phyloP scores from a whole-genome alignment of 345 rosid species.

The Ceriops tagal region DNA sequence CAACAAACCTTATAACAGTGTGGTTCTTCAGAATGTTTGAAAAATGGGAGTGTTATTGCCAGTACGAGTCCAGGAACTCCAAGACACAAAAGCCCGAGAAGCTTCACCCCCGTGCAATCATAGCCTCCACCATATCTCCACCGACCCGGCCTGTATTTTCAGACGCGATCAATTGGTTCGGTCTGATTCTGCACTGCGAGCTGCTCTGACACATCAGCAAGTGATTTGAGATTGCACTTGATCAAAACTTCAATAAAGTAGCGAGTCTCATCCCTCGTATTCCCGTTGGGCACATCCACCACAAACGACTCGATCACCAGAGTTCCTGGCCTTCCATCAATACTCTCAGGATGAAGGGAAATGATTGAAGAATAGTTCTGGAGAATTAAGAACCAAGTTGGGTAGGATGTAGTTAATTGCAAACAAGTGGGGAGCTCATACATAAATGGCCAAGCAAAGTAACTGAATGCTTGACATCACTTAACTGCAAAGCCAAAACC shows the following conservation, averaged over 20 bases:
- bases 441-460: background rate
- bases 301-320: constrained; percentile 22
- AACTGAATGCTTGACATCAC: background rate
- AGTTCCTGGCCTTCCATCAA: constrained; percentile 80
- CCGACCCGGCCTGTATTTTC: constrained; percentile 1
- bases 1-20: constrained; percentile 14
- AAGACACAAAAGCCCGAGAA: constrained; percentile 31
- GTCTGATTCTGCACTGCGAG: constrained; percentile 52
- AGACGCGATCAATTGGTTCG: constrained; percentile 47
- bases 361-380: constrained; percentile 80
- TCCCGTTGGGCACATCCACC: constrained; percentile 87
- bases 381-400: background rate
- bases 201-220: constrained; percentile 72
- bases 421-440: background rate
- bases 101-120: constrained; percentile 50
- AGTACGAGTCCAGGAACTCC: constrained; percentile 45
- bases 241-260: constrained; percentile 69
- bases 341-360: constrained; percentile 72
- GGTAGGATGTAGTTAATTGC: background rate
- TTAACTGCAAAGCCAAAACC: background rate
- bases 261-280: constrained; percentile 77
- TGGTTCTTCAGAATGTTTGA: constrained; percentile 22
- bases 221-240: constrained; percentile 70
- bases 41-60: constrained; percentile 33
- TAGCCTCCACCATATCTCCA: constrained; percentile 20